Conservation (phyloP, 140 eudicot species). For the Ambrosia hybrid region DNA sequence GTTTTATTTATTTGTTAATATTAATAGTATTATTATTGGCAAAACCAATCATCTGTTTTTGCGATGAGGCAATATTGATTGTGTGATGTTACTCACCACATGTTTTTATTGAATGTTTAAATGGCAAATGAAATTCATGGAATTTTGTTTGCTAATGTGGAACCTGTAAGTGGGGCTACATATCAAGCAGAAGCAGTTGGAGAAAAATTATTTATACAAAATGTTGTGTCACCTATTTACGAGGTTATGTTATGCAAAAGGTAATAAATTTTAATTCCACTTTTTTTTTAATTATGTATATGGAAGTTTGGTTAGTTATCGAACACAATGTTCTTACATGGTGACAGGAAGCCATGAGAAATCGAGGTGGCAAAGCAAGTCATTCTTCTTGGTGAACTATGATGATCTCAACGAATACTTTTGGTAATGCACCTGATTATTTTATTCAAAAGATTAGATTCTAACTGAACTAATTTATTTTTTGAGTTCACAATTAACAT, state of each 20-base stretch:
- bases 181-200: constrained; percentile 63
- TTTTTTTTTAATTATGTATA: not conserved
- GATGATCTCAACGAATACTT: constrained; percentile 97
- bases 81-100: constrained; percentile 29
- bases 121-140: constrained; percentile 89
- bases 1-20: not conserved
- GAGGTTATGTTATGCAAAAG: constrained; percentile 83
- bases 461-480: not conserved
- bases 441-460: too few relatives aligned
- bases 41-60: too few relatives aligned
- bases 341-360: constrained; percentile 84
- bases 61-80: constrained; percentile 7
- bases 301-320: constrained; percentile 24
- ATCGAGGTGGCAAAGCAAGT: constrained; percentile 90
- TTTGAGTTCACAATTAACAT: not conserved
- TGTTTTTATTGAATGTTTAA: constrained; percentile 34
- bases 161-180: constrained; percentile 67
- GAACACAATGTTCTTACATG: constrained; percentile 27
- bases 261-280: constrained; percentile 36
- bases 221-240: constrained; percentile 82
- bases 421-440: constrained; percentile 55
- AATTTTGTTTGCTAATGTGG: constrained; percentile 67
- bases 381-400: constrained; percentile 98
- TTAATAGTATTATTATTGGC: not conserved
- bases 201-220: constrained; percentile 75